These are phyloP conservation scores for Boletus subparvulus DNA, from an alignment of 768 basidiomycete species.

Conservation along the genomic window DNA sequence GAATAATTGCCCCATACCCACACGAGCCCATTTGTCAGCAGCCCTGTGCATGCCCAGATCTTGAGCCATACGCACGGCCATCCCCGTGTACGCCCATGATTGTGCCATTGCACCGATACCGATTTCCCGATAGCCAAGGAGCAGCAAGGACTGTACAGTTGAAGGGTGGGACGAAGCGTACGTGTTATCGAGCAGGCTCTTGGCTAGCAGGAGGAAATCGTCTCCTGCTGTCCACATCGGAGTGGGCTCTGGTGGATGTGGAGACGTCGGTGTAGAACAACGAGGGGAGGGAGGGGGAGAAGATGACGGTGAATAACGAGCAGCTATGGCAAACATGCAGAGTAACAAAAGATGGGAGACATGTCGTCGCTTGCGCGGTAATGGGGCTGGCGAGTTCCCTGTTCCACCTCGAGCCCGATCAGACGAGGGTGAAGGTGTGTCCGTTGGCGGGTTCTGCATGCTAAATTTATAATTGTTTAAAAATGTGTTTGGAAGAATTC, in stretches of 20 bases:
- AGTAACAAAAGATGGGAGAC: conserved; percentile 70
- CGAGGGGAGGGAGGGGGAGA: conserved; percentile 26
- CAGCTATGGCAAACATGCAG: conserved; percentile 81
- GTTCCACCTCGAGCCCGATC: conserved; percentile 17
- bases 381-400: conserved; percentile 34
- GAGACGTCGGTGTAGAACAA: conserved; percentile 32
- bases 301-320: conserved; percentile 55
- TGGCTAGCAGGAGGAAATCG: conserved; percentile 65
- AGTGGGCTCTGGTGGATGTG: conserved; percentile 43
- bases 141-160: conserved; percentile 75
- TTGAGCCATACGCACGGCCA: conserved; percentile 92
- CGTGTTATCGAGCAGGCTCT: conserved; percentile 59
- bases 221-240: conserved; percentile 86
- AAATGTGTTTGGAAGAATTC: background rate
- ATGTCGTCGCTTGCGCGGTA: conserved; percentile 42
- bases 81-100: conserved; percentile 83
- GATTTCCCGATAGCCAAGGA: conserved; percentile 82
- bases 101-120: conserved; percentile 89
- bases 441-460: conserved; percentile 24
- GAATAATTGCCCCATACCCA: conserved; percentile 57
- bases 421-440: conserved; percentile 34
- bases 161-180: conserved; percentile 72
- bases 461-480: conserved; percentile 9
- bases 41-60: conserved; percentile 81
- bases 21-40: conserved; percentile 75